Conservation (phyloP, 129 eudicot species). For the Flaveria sonorensis region DNA sequence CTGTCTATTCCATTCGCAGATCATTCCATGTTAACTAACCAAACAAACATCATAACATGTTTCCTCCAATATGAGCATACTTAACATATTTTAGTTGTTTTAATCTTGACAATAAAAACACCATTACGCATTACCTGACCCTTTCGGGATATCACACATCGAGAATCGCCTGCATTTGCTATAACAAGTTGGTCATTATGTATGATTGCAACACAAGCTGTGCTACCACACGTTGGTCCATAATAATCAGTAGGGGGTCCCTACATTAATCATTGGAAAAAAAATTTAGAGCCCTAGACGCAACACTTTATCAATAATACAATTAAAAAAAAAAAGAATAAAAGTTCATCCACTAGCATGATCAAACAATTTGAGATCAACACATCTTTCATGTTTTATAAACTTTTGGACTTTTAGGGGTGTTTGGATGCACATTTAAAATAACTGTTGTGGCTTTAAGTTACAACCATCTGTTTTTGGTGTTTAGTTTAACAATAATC, state of each 20-base stretch:
- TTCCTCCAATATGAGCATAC: not conserved
- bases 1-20: not conserved
- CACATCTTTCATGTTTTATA: not conserved
- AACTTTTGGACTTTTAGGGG: not conserved
- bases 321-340: not conserved
- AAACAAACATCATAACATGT: not conserved
- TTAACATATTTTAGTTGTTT: not conserved
- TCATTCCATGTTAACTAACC: not conserved
- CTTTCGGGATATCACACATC: conserved; percentile 81
- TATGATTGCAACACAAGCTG: conserved; percentile 86
- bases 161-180: conserved; percentile 99
- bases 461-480: no score
- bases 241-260: conserved; percentile 58
- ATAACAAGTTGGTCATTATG: conserved; percentile 60
- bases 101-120: not conserved
- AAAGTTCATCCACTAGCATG: conserved; percentile 5
- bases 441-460: not conserved
- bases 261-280: conserved; percentile 21
- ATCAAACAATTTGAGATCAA: conserved; percentile 3
- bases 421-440: not conserved
- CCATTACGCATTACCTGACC: conserved; percentile 76
- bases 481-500: no score
- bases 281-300: not conserved
- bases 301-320: not conserved
- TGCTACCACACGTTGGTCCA: conserved; percentile 86